Conservation (phyloP, 164 flowering plant genomes). For the Houttuynia cordata region DNA sequence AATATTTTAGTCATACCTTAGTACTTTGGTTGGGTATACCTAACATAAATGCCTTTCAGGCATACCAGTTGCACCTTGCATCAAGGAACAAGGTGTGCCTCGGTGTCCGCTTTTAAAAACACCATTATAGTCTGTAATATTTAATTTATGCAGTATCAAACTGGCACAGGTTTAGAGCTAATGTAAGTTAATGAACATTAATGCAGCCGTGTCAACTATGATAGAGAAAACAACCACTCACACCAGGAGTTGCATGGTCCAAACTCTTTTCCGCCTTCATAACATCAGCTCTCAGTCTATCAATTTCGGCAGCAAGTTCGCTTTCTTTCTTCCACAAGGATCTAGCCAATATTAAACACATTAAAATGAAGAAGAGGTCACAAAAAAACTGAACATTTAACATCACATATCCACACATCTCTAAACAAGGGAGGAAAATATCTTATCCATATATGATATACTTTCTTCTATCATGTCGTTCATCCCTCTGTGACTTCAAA, state of each 20-base stretch:
- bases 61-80: too few species aligned
- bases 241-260: conserved; percentile 98
- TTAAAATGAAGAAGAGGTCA: neutral
- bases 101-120: too few species aligned
- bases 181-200: neutral
- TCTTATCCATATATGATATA: conserved; percentile 14
- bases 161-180: neutral
- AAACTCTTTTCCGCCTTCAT: conserved; percentile 86
- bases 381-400: too few species aligned
- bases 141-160: neutral
- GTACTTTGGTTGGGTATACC: too few species aligned
- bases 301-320: conserved; percentile 68
- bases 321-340: conserved; percentile 76
- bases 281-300: conserved; percentile 61
- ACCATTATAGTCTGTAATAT: too few species aligned
- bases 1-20: too few species aligned
- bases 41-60: too few species aligned
- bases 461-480: conserved; percentile 79
- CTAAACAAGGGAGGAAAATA: neutral
- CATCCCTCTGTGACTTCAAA: conserved; percentile 52
- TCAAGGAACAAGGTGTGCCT: too few species aligned
- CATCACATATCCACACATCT: neutral
- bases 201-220: neutral
- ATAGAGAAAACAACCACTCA: conserved; percentile 30
- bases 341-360: conserved; percentile 22